Evolutionary conservation across 2,329 filamentous ascomycete genomes (phyloP), one percentile per base, ranked within the genome.

Genomic region (Colletotrichum trifolii): DNA sequence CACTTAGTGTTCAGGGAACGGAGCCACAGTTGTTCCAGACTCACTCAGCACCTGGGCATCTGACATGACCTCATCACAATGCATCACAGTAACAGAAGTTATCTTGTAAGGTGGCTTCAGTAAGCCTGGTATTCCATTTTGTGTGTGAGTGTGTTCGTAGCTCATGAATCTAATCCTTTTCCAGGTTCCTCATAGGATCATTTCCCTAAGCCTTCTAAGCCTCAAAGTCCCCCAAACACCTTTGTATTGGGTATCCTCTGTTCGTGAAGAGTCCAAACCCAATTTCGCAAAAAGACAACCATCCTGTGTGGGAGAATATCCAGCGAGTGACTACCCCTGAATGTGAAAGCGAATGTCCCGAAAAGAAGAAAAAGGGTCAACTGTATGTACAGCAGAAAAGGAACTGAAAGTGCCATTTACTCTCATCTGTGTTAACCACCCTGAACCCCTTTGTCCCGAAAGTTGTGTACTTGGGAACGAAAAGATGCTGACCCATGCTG

Each of bases 321-420:
- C 67, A 66, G 57, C 60, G 67, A 67, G 60, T 61, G 62, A 60
- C 60, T 42, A 60, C 63, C 69, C 68, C 67, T 64, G 64, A 66
- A 60, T 63, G 64, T 66, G 60, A 63, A 57, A 63, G 52, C 52
- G 58, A 63, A 43, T 53, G 58, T 66, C 52, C 53, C 11, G 52
- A 63, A 63, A 17, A 46, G 36, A 60, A 70, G 69, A 61, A 65
- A 67, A 48, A 46, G 10, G 39, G 25, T 36, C 53, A 47, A 60
- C 68, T 68, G 67, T 71, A 72, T 79, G 74, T 78, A 76, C 74
- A 77, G 73, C 73, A 79, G 78, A 66, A 72, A 67, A 76, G 57
- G 60, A 67, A n/a, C 7, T 38, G 13, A 49, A 54, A 42, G 46
- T 25, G 58, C 39, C 12, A 6, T 35, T 36, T 52, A 49, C 58